Evolutionary conservation across 495 filamentous ascomycete genomes (phyloP).

Genomic region (Lophiotrema nucula): DNA sequence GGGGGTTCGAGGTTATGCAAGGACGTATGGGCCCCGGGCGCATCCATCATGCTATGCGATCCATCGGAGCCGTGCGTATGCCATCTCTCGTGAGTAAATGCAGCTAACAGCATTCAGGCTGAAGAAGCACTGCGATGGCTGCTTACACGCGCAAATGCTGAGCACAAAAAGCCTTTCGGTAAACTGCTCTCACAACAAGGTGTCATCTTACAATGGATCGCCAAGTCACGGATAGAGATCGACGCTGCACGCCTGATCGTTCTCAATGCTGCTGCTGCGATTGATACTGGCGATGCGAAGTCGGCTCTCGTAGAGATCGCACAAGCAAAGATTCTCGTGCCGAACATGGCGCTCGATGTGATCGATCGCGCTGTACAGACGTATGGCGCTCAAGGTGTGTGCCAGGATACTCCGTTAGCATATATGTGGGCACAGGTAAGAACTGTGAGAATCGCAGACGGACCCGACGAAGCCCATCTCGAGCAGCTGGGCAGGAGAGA

Average conservation of each 20-base stretch:
- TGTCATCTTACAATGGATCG: conserved; percentile 91
- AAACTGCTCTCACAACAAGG: conserved; percentile 77
- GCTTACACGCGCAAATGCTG: conserved; percentile 85
- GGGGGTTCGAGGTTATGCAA: conserved; percentile 97
- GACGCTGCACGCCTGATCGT: conserved; percentile 83
- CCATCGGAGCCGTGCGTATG: conserved; percentile 64
- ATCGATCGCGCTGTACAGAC: conserved; percentile 64
- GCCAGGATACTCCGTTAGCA: conserved; percentile 86
- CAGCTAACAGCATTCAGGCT: conserved; percentile 45
- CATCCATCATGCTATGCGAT: conserved; percentile 92
- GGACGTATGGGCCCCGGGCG: conserved; percentile 87
- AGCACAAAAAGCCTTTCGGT: conserved; percentile 80
- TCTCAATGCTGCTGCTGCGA: conserved; percentile 85
- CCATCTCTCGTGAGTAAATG: background rate
- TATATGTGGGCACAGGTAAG: conserved; percentile 81
- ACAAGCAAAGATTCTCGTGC: conserved; percentile 44
- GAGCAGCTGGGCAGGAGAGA: conserved; percentile 86
- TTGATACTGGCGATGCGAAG: conserved; percentile 27
- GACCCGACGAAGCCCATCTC: conserved; percentile 90
- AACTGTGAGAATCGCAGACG: conserved; percentile 82
- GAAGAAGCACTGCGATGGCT: conserved; percentile 86
- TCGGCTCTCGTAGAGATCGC: conserved; percentile 43
- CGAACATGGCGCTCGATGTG: conserved; percentile 38
- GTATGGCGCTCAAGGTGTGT: conserved; percentile 81
- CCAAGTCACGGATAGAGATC: conserved; percentile 84